Percentiles rank a stretch among this genome's conserved stretches.
phyloP scores from a whole-genome alignment of 2,329 filamentous ascomycete genomes.

The Botrytis paeoniae region DNA sequence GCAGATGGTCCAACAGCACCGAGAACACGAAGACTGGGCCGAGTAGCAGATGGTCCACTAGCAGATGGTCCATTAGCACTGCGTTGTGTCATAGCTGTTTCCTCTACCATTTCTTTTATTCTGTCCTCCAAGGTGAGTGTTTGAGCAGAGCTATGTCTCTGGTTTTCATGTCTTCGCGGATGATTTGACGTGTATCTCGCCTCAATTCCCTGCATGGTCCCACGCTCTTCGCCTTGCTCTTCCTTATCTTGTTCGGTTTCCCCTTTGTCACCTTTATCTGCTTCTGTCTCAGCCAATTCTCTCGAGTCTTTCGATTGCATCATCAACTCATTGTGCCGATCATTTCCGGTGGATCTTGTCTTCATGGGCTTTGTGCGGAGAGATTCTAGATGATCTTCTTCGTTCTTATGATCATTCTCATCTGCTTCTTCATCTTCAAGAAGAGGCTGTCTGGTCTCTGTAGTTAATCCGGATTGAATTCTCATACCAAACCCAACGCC shows the following conservation, averaged over 20 bases:
- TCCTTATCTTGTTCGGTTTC: background rate
- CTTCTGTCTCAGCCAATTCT: background rate
- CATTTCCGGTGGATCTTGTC: background rate
- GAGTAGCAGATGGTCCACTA: background rate
- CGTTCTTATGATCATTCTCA: background rate
- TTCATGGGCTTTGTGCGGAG: background rate
- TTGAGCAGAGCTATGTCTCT: background rate
- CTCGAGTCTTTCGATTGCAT: background rate
- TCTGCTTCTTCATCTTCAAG: background rate
- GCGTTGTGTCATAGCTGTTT: background rate
- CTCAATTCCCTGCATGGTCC: too few species aligned
- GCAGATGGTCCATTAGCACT: background rate
- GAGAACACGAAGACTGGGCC: background rate
- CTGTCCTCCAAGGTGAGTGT: background rate
- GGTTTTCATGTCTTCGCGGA: too few species aligned
- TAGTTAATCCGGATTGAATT: background rate
- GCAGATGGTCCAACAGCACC: background rate
- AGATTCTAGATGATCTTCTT: background rate
- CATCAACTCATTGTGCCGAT: background rate
- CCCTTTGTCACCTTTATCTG: background rate
- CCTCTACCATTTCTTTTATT: background rate
- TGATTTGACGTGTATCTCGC: too few species aligned
- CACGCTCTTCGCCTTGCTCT: too few species aligned
- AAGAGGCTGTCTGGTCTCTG: background rate
- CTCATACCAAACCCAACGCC: background rate